Percentiles rank a stretch among this genome's conserved stretches.
Evolutionary conservation across 768 basidiomycete genomes (phyloP).

Genomic region (Daedaleopsis nitida): DNA sequence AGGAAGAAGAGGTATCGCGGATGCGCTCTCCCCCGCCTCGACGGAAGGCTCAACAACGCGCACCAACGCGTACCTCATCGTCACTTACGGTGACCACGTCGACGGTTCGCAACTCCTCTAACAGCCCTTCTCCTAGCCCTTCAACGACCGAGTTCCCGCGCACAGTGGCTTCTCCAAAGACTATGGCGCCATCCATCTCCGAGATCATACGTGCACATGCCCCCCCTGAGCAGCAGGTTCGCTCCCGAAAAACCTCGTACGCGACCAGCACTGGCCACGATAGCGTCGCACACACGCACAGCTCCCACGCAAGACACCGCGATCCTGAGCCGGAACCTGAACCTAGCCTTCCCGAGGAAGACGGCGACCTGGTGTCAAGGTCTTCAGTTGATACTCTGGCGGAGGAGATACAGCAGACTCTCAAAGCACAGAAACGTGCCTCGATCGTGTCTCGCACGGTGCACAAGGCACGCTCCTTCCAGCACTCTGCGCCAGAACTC

Average conservation of each 20-base stretch:
- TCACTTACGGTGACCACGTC: slow-evolving; percentile 9
- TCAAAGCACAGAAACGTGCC: slow-evolving; percentile 55
- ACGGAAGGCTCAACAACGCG: slow-evolving; percentile 2
- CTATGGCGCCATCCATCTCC: slow-evolving; percentile 76
- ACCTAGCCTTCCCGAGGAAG: slow-evolving; percentile 53
- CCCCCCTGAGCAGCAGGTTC: slow-evolving; percentile 51
- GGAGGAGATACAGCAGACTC: slow-evolving; percentile 73
- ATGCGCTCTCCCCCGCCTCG: slow-evolving; percentile 10
- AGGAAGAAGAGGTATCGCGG: slow-evolving; percentile 30
- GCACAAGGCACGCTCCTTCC: slow-evolving; percentile 31
- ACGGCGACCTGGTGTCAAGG: slow-evolving; percentile 67
- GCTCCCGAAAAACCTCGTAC: slow-evolving; percentile 50
- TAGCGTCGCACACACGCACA: slow-evolving; percentile 29
- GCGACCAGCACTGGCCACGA: slow-evolving; percentile 44
- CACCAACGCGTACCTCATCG: background rate
- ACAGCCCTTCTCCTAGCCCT: slow-evolving; percentile 5
- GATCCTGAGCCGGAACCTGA: slow-evolving; percentile 56
- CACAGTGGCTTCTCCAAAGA: slow-evolving; percentile 37
- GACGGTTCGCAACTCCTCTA: slow-evolving; percentile 1
- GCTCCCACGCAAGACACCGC: slow-evolving; percentile 48
- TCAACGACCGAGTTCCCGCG: slow-evolving; percentile 19
- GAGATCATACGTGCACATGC: slow-evolving; percentile 85
- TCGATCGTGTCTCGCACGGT: slow-evolving; percentile 38
- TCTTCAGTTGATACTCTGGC: slow-evolving; percentile 89
- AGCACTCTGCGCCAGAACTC: slow-evolving; percentile 24